Evolutionary conservation across 169 alveolate species (phyloP).

Genomic region (Babesia gibsoni): DNA sequence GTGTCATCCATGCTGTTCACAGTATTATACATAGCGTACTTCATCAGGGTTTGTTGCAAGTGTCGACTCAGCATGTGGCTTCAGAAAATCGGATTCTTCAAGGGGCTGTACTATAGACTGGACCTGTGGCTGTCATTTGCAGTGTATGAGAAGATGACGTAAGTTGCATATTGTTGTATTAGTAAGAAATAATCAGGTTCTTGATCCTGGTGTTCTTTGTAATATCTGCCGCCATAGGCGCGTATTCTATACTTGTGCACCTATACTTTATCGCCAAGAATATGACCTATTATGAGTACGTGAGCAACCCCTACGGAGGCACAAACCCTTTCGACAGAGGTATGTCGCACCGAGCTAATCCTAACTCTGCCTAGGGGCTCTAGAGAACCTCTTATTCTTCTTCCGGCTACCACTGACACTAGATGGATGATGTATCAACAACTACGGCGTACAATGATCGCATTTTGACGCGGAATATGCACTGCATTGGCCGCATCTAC

Average conservation of each 20-base stretch:
- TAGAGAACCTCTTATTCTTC: background rate
- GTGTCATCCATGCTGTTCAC: background rate
- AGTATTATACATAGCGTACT: background rate
- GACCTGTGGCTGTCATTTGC: background rate
- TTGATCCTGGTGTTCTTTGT: background rate
- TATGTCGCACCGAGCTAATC: background rate
- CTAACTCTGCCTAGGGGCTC: background rate
- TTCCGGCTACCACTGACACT: background rate
- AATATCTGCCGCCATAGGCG: background rate
- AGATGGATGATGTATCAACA: too few species aligned
- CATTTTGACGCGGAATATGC: too few species aligned
- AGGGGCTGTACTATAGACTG: background rate
- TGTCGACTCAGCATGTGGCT: background rate
- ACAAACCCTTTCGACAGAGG: constrained; percentile 51
- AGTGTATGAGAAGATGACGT: background rate
- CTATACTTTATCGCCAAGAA: constrained; percentile 14
- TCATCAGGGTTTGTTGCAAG: background rate
- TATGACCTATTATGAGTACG: constrained; percentile 46
- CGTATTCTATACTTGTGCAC: background rate
- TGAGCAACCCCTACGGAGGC: constrained; percentile 8
- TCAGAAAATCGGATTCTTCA: background rate
- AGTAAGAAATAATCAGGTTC: background rate
- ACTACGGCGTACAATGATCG: too few species aligned
- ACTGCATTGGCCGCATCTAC: too few species aligned
- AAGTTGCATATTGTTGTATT: background rate